Conservation (phyloP, 345 rosid genomes). For the Carallia brachiata region DNA sequence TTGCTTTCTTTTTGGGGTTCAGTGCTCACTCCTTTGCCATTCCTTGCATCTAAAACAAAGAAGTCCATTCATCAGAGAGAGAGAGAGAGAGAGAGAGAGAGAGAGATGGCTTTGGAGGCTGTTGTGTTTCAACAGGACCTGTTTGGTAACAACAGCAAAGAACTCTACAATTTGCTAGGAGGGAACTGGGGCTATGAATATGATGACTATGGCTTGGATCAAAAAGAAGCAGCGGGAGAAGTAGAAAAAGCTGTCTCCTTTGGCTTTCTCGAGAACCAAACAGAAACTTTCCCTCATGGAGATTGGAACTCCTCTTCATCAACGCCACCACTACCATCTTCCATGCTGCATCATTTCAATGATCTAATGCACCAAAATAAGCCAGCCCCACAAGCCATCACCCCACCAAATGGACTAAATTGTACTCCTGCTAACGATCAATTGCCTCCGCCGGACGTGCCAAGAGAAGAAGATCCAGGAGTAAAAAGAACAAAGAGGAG, state of each 20-base stretch:
- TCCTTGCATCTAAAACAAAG: not conserved
- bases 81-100: constrained; percentile 10
- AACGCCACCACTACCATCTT: constrained; percentile 9
- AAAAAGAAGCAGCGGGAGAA: constrained; percentile 24
- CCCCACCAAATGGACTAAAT: not conserved
- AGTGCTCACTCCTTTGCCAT: not conserved
- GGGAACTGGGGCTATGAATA: constrained; percentile 37
- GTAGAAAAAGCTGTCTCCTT: constrained; percentile 15
- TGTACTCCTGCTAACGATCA: not conserved
- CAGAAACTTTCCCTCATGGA: constrained; percentile 30
- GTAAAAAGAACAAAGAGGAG: constrained; percentile 74
- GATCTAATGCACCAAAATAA: constrained; percentile 20
- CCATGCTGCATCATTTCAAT: constrained; percentile 19
- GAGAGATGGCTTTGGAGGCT: constrained; percentile 71
- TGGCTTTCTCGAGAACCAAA: constrained; percentile 42
- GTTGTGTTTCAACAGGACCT: constrained; percentile 53
- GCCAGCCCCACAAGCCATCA: constrained; percentile 22
- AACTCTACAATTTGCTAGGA: constrained; percentile 41
- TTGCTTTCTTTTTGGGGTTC: constrained; percentile 3
- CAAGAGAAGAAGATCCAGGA: constrained; percentile 62
- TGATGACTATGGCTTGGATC: constrained; percentile 15
- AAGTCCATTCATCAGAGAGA: not conserved
- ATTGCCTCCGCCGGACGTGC: constrained; percentile 28
- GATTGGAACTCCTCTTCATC: constrained; percentile 28
- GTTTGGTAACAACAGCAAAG: constrained; percentile 40